Conservation (phyloP, 345 rosid species). For the Combretum micranthum region DNA sequence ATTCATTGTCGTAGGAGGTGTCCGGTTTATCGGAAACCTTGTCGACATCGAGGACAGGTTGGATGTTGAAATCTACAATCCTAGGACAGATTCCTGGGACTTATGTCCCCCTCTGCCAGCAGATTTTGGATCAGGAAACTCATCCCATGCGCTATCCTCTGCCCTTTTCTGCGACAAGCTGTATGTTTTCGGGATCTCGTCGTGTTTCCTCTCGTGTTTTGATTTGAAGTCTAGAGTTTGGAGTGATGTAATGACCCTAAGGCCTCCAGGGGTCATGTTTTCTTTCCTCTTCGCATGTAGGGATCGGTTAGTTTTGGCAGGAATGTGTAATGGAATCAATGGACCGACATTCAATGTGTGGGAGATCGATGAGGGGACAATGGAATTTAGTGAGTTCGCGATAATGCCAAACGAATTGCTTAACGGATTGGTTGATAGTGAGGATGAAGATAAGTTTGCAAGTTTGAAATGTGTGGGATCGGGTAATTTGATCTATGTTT, state of each 20-base stretch:
- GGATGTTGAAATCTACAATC: slow-evolving; percentile 68
- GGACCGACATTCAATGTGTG: slow-evolving; percentile 65
- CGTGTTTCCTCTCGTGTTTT: slow-evolving; percentile 51
- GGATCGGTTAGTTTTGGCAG: slow-evolving; percentile 60
- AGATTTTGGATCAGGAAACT: slow-evolving; percentile 52
- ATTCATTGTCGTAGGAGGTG: slow-evolving; percentile 73
- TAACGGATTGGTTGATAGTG: slow-evolving; percentile 50
- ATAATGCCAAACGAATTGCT: slow-evolving; percentile 63
- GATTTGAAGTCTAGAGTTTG: slow-evolving; percentile 47
- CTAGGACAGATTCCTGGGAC: slow-evolving; percentile 54
- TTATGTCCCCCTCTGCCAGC: slow-evolving; percentile 67
- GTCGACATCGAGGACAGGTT: slow-evolving; percentile 72
- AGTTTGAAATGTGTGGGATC: slow-evolving; percentile 82
- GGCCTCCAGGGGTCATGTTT: slow-evolving; percentile 69
- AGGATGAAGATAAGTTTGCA: slow-evolving; percentile 61
- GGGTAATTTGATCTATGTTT: slow-evolving; percentile 66
- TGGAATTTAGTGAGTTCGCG: slow-evolving; percentile 70
- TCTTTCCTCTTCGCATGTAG: slow-evolving; percentile 54
- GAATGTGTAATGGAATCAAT: slow-evolving; percentile 37
- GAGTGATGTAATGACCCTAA: slow-evolving; percentile 61
- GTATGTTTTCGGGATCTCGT: slow-evolving; percentile 58
- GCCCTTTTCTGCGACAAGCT: slow-evolving; percentile 44
- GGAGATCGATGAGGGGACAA: slow-evolving; percentile 42
- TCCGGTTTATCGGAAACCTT: slow-evolving; percentile 51
- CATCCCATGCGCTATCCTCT: slow-evolving; percentile 51